phyloP scores from a whole-genome alignment of 179 eudicot species.

The Drosera spatulata region DNA sequence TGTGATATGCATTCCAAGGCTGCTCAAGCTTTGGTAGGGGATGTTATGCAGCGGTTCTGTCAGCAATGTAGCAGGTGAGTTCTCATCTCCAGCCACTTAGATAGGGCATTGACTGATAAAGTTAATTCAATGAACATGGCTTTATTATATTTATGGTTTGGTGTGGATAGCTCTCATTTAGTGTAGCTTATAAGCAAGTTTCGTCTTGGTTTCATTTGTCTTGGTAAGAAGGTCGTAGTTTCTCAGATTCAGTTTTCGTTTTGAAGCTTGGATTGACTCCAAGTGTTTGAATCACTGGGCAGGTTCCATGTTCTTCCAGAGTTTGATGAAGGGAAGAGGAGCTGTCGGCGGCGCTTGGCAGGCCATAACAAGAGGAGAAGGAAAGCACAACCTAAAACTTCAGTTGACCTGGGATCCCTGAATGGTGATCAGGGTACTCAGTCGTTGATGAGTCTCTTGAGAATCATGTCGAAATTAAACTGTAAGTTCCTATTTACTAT shows the following conservation, averaged over 20 bases:
- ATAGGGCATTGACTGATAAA: not conserved
- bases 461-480: conserved; percentile 59
- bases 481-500: conserved; percentile 31
- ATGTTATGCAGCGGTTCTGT: conserved; percentile 11
- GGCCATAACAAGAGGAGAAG: conserved; percentile 43
- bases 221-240: too few species aligned
- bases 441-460: conserved; percentile 49
- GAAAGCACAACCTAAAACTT: conserved; percentile 65
- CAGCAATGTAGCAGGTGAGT: conserved; percentile 67
- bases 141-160: too few species aligned
- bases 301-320: conserved; percentile 90
- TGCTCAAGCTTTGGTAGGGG: conserved; percentile 48
- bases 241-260: not conserved
- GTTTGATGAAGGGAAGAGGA: conserved; percentile 77
- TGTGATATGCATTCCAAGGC: conserved; percentile 83
- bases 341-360: too few species aligned
- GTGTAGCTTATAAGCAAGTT: too few species aligned
- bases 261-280: not conserved
- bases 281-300: conserved; percentile 5
- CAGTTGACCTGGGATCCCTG: conserved; percentile 25
- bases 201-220: too few species aligned
- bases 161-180: too few species aligned
- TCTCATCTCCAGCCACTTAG: not conserved
- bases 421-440: conserved; percentile 49
- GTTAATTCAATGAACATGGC: not conserved